A percentile compares a stretch with the other conserved stretches of the same genome.
phyloP scores from a whole-genome alignment of 257 asterid species.

The Solanum virginianum region DNA sequence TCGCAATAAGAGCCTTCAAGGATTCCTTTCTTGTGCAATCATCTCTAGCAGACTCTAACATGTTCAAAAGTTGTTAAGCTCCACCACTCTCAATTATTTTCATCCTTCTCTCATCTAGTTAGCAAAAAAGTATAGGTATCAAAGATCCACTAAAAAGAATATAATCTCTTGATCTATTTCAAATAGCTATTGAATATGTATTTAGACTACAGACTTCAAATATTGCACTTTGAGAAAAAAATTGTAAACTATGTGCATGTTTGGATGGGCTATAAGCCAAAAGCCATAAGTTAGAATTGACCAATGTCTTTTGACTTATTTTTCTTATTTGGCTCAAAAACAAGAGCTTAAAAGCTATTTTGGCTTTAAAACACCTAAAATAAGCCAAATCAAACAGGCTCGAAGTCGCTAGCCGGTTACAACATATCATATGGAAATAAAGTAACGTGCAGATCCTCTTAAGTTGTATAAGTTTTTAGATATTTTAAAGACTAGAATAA shows the following conservation, averaged over 20 bases:
- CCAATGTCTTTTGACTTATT: no score
- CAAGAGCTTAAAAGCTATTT: no score
- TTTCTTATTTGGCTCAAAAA: no score
- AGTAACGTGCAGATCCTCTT: neutral
- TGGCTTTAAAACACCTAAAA: no score
- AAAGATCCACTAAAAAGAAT: neutral
- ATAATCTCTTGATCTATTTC: neutral
- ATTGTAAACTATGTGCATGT: neutral
- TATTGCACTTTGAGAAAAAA: neutral
- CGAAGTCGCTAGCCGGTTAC: neutral
- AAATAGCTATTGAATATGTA: neutral
- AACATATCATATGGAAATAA: neutral
- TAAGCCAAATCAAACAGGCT: no score
- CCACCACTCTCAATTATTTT: slow-evolving; percentile 64
- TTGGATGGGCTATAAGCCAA: no score
- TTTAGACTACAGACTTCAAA: neutral
- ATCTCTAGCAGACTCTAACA: slow-evolving; percentile 73
- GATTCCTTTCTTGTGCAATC: slow-evolving; percentile 75
- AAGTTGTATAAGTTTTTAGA: neutral
- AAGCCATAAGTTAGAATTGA: no score
- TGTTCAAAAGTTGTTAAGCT: slow-evolving; percentile 37
- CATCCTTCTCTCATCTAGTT: slow-evolving; percentile 66
- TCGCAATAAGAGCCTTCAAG: slow-evolving; percentile 75
- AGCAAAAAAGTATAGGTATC: neutral
- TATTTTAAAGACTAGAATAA: neutral